These are phyloP conservation scores for Ambrosiella cleistominuta DNA, from an alignment of 2,329 filamentous ascomycete genomes.

Conservation along the genomic window DNA sequence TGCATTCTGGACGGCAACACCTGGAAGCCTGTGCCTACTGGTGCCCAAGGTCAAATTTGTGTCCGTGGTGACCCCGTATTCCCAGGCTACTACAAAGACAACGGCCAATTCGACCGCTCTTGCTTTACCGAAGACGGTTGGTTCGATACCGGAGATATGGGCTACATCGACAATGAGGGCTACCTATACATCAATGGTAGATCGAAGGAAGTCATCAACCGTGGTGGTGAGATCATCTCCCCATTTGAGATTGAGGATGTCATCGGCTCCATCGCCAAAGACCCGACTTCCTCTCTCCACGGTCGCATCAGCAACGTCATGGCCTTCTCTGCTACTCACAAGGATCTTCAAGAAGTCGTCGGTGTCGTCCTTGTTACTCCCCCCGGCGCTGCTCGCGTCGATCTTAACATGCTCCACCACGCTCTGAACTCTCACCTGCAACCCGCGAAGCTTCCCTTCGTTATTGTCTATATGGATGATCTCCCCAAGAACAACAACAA, in stretches of 20 bases:
- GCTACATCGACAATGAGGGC: slow-evolving; percentile 31
- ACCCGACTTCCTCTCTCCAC: slow-evolving; percentile 25
- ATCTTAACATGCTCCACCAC: slow-evolving; percentile 30
- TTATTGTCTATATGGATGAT: slow-evolving; percentile 37
- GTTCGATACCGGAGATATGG: slow-evolving; percentile 38
- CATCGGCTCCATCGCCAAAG: slow-evolving; percentile 28
- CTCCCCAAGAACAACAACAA: slow-evolving; percentile 40
- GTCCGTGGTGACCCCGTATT: slow-evolving; percentile 35
- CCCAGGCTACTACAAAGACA: slow-evolving; percentile 28
- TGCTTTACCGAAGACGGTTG: slow-evolving; percentile 31
- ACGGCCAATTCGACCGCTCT: slow-evolving; percentile 26
- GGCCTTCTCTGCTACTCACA: slow-evolving; percentile 35
- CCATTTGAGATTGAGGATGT: slow-evolving; percentile 42
- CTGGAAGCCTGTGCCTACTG: slow-evolving; percentile 14
- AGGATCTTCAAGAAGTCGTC: slow-evolving; percentile 38
- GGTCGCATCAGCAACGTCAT: slow-evolving; percentile 30
- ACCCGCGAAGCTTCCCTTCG: slow-evolving; percentile 33
- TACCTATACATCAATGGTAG: slow-evolving; percentile 37
- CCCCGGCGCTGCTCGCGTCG: slow-evolving; percentile 24
- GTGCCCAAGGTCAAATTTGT: slow-evolving; percentile 27
- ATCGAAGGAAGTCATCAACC: slow-evolving; percentile 39
- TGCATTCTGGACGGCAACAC: slow-evolving; percentile 29
- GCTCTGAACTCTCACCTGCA: slow-evolving; percentile 30
- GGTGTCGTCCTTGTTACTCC: slow-evolving; percentile 34
- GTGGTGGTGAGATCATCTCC: slow-evolving; percentile 40